Evolutionary conservation across 805 yeast genomes (phyloP).

Genomic region (Phaffomyces thermotolerans): DNA sequence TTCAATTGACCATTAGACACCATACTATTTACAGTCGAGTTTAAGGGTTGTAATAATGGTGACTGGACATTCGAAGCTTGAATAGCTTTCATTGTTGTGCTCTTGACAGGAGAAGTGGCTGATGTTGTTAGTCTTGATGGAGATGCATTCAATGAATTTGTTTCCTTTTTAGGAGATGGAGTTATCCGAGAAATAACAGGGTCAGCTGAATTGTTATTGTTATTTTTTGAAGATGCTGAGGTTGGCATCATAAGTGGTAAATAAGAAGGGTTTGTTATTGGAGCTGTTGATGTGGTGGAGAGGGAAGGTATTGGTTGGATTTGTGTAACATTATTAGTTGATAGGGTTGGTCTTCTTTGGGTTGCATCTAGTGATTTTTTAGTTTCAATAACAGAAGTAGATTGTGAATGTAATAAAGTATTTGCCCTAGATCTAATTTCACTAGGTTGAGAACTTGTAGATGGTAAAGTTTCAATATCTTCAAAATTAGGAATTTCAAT

Average conservation of each 20-base stretch:
- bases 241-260: constrained; percentile 1
- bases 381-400: constrained; percentile 15
- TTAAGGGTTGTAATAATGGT: constrained; percentile 28
- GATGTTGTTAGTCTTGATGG: not conserved
- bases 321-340: not conserved
- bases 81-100: constrained; percentile 29
- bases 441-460: constrained; percentile 13
- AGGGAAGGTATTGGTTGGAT: constrained; percentile 1
- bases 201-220: not conserved
- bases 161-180: constrained; percentile 39
- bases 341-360: constrained; percentile 20
- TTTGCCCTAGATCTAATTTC: constrained; percentile 25
- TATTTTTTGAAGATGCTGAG: not conserved
- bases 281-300: constrained; percentile 2
- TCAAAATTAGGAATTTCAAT: constrained; percentile 70
- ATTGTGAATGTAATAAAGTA: constrained; percentile 21
- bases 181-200: constrained; percentile 28
- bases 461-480: constrained; percentile 25
- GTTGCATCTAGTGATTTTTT: constrained; percentile 18
- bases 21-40: constrained; percentile 3
- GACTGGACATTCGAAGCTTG: constrained; percentile 20
- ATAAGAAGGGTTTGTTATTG: not conserved
- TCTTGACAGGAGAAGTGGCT: constrained; percentile 25
- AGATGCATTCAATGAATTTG: not conserved
- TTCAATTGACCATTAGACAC: not conserved